Evolutionary conservation across 2,329 filamentous ascomycete genomes (phyloP), one percentile per base, ranked within the genome.

Genomic region (Ploettnerulaceae sp.): DNA sequence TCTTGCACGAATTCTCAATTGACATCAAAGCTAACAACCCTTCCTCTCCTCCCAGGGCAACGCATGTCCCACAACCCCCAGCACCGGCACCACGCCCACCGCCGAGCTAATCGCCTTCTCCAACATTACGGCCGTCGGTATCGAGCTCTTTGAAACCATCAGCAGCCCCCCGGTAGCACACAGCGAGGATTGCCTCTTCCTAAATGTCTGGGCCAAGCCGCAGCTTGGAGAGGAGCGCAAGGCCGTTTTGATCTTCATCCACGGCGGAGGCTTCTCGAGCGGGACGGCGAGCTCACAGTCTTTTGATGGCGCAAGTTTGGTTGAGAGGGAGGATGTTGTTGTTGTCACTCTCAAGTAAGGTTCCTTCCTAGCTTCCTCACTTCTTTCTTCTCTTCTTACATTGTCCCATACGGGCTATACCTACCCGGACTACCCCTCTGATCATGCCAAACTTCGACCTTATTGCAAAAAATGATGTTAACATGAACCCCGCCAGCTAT

Each of bases 331-430:
- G 40, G 70, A 73, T 29, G 61, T 72, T 1, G 57, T 76, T 2
- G 60, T 75, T 0, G 67, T 75, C 1, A 69, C 69, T 0, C 60
- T 74, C 45, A 75, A 74, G 62, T 75, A 70, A 50, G 68, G 42
- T 24, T 25, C 2, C 22, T 15, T 15, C 20, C 18, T 9, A 8
- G 3, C n/a, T 33, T 28, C 14, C 9, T 34, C 21, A n/a, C 7
- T 17, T 31, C n/a, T 9, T 3, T 11, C 22, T 18, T 6, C 5
- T 22, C 17, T 15, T 21, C 52, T 53, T 7, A 61, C 51, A 14
- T 42, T 44, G 17, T 34, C 33, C 37, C n/a, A n/a, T n/a, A n/a
- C n/a, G n/a, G n/a, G n/a, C n/a, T n/a, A n/a, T n/a, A n/a, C n/a
- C n/a, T n/a, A n/a, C n/a, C n/a, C n/a, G n/a, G n/a, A n/a, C n/a